Percentiles rank a stretch among this genome's conserved stretches.
Conservation (phyloP, 805 yeast species). For the Wickerhamomyces subpelliculosus region DNA sequence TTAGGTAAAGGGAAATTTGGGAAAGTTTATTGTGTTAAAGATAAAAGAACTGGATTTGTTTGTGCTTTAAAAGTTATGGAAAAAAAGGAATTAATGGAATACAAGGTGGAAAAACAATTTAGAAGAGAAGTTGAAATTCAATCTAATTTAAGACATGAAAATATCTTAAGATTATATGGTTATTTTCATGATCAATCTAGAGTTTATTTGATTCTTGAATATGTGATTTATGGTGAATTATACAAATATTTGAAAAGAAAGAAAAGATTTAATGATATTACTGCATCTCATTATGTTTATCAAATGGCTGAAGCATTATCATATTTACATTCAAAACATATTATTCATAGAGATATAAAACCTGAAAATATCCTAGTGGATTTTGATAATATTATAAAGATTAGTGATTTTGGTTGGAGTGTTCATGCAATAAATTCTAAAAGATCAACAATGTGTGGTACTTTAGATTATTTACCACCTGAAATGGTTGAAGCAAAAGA, state of each 20-base stretch:
- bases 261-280: conserved; percentile 62
- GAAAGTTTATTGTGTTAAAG: conserved; percentile 82
- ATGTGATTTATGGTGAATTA: conserved; percentile 79
- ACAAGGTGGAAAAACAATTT: conserved; percentile 78
- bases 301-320: conserved; percentile 79
- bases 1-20: conserved; percentile 95
- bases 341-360: conserved; percentile 89
- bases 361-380: conserved; percentile 88
- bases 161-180: conserved; percentile 75
- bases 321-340: conserved; percentile 70
- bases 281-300: conserved; percentile 71
- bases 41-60: conserved; percentile 64
- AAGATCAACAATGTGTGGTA: conserved; percentile 87
- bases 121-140: conserved; percentile 91
- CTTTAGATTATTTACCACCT: conserved; percentile 90
- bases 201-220: conserved; percentile 81
- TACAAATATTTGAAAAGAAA: conserved; percentile 63
- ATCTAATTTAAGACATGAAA: conserved; percentile 67
- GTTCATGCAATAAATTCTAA: conserved; percentile 53
- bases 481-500: conserved; percentile 84
- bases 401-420: conserved; percentile 97
- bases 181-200: conserved; percentile 77
- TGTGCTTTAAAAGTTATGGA: conserved; percentile 92
- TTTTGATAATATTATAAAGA: conserved; percentile 66
- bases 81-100: conserved; percentile 66